These are phyloP conservation scores for Beta macrorhiza DNA, from an alignment of 179 eudicot species.

Conservation along the genomic window DNA sequence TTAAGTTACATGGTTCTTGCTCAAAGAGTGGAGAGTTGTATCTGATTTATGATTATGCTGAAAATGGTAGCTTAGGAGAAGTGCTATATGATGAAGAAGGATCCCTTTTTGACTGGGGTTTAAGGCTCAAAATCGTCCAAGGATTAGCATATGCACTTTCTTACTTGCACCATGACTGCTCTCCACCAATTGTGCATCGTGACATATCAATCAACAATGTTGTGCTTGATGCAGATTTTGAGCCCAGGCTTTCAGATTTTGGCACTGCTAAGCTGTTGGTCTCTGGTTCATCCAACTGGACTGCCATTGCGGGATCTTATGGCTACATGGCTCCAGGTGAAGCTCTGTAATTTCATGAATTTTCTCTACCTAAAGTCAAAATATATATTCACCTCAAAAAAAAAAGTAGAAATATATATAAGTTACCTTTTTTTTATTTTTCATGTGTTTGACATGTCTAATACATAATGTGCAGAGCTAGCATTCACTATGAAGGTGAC, in stretches of 20 bases:
- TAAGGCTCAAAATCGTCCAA: conserved; percentile 40
- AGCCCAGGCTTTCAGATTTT: conserved; percentile 49
- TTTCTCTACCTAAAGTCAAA: background rate
- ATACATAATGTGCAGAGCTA: conserved; percentile 30
- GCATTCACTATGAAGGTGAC: conserved; percentile 45
- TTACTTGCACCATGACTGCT: conserved; percentile 62
- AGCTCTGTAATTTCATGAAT: background rate
- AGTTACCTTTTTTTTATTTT: background rate
- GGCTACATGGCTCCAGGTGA: conserved; percentile 63
- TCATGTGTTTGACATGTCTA: background rate
- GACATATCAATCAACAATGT: conserved; percentile 54
- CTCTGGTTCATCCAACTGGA: conserved; percentile 39
- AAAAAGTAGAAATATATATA: background rate
- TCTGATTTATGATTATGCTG: conserved; percentile 38
- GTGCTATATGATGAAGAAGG: conserved; percentile 29
- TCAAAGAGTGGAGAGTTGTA: conserved; percentile 22
- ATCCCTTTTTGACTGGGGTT: conserved; percentile 36
- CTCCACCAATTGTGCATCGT: conserved; percentile 57
- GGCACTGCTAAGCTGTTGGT: conserved; percentile 46
- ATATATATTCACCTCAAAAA: background rate
- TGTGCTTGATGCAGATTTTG: conserved; percentile 40
- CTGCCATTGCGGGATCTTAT: conserved; percentile 45
- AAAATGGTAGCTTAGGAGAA: conserved; percentile 38
- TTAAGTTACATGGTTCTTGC: conserved; percentile 38
- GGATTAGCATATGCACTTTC: conserved; percentile 54